phyloP scores from a whole-genome alignment of 192 early-diverging fungal species.

The Funneliformis mosseae region DNA sequence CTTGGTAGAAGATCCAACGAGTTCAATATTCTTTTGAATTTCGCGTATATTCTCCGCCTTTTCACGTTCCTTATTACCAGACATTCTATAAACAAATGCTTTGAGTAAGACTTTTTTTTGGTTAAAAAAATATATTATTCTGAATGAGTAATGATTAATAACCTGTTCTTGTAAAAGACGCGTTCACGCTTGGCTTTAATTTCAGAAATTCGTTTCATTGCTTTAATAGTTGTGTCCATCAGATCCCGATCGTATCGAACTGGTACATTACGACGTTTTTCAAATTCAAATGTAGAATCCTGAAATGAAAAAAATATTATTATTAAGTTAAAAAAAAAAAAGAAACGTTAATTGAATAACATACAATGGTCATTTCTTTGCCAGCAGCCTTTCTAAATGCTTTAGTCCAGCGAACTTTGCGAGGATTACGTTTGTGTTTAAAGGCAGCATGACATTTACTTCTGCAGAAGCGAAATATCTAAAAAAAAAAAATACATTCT shows the following conservation, averaged over 20 bases:
- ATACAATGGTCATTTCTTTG: constrained; percentile 98
- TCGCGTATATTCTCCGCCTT: constrained; percentile 72
- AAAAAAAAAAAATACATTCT: constrained; percentile 32
- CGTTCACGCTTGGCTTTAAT: constrained; percentile 92
- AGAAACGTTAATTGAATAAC: constrained; percentile 38
- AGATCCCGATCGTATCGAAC: constrained; percentile 97
- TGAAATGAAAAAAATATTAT: constrained; percentile 31
- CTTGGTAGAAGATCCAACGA: constrained; percentile 66
- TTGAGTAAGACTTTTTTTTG: too few relatives aligned
- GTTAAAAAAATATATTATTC: too few relatives aligned
- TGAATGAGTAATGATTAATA: neutral
- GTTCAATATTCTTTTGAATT: constrained; percentile 86
- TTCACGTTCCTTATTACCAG: constrained; percentile 83
- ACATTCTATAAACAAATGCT: constrained; percentile 56
- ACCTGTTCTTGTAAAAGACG: constrained; percentile 88
- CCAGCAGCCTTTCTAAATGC: constrained; percentile 98
- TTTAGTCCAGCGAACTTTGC: constrained; percentile 99
- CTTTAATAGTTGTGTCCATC: constrained; percentile 96
- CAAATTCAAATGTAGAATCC: constrained; percentile 97
- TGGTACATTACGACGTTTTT: constrained; percentile 97
- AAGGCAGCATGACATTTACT: constrained; percentile 99
- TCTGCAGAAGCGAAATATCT: constrained; percentile 93
- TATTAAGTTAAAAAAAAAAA: neutral
- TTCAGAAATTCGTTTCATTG: constrained; percentile 97
- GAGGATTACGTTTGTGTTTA: constrained; percentile 99